Conservation (phyloP, 768 basidiomycete genomes). For the Naematelia encephala region DNA sequence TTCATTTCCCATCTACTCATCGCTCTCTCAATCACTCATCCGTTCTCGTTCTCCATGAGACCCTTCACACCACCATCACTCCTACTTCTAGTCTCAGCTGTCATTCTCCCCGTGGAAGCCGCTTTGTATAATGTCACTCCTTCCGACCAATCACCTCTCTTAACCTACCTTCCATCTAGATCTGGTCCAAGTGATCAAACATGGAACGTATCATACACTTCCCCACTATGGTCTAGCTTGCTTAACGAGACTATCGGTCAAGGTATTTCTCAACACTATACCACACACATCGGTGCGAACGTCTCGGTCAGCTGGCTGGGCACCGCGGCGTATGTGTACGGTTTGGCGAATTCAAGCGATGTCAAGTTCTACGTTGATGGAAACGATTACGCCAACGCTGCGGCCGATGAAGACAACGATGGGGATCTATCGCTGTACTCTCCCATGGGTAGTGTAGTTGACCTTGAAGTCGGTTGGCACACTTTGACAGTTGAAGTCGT, state of each 20-base stretch:
- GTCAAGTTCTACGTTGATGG: background rate
- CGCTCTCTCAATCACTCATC: no score
- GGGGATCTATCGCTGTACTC: no score
- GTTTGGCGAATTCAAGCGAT: background rate
- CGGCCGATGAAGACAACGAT: no score
- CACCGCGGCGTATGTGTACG: background rate
- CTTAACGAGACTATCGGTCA: background rate
- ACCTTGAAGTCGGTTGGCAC: no score
- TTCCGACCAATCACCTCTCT: background rate
- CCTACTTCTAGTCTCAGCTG: no score
- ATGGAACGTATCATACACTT: background rate
- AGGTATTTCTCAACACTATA: background rate
- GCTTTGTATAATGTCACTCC: background rate
- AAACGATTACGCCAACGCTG: background rate
- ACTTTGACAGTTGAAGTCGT: no score
- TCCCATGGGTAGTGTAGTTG: no score
- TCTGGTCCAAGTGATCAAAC: background rate
- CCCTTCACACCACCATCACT: no score
- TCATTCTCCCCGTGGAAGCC: no score
- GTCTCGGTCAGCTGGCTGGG: background rate
- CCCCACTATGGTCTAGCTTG: background rate
- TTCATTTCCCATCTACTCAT: no score
- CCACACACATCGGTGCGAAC: background rate
- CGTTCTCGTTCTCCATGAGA: no score
- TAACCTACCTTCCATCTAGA: conserved; percentile 1